Percentiles rank a stretch among this genome's conserved stretches.
Conservation (phyloP, 305 asterid species). For the Solanum hybrid region DNA sequence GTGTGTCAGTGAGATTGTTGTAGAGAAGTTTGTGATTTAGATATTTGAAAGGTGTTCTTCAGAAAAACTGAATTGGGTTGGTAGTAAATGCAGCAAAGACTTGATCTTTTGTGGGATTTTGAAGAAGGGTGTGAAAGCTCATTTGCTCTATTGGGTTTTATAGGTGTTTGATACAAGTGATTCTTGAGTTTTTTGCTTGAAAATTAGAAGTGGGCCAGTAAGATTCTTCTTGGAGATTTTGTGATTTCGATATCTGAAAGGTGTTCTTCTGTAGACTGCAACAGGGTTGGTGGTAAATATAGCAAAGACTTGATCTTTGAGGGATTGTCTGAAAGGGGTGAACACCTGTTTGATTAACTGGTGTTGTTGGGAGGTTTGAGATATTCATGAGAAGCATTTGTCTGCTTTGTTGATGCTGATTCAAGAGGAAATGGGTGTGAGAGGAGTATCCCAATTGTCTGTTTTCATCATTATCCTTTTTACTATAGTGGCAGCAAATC, state of each 20-base stretch:
- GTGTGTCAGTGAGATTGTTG: constrained; percentile 11
- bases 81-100: constrained; percentile 13
- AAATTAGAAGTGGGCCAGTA: not conserved
- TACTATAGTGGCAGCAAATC: constrained; percentile 22
- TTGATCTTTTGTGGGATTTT: not conserved
- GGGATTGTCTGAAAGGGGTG: not conserved
- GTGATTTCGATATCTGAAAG: constrained; percentile 7
- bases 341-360: not conserved
- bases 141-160: not conserved
- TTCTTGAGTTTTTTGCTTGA: not conserved
- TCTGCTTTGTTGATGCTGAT: constrained; percentile 20
- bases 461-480: constrained; percentile 32
- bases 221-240: constrained; percentile 10
- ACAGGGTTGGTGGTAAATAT: not conserved
- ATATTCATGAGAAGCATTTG: constrained; percentile 8
- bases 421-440: constrained; percentile 32
- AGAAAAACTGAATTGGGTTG: constrained; percentile 9
- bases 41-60: not conserved
- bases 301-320: not conserved
- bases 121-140: not conserved
- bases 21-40: constrained; percentile 8
- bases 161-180: not conserved
- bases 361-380: constrained; percentile 6
- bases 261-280: not conserved
- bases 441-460: constrained; percentile 20